These are phyloP conservation scores for Solanum ossicruentum DNA, from an alignment of 257 asterid species.

Conservation along the genomic window DNA sequence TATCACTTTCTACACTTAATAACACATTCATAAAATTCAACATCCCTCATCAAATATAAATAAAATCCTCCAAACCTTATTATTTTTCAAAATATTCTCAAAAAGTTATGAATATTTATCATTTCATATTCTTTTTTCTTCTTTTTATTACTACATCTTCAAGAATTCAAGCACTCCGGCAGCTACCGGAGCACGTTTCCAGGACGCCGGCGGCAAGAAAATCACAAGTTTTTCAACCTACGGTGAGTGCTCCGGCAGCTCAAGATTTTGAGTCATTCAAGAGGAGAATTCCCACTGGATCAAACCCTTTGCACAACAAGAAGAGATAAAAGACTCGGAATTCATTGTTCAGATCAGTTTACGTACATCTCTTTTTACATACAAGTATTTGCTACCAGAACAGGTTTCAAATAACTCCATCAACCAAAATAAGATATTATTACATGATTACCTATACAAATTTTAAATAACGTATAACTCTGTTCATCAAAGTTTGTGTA, in stretches of 20 bases:
- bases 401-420: background rate
- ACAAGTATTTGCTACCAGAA: background rate
- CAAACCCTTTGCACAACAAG: slow-evolving; percentile 2
- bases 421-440: background rate
- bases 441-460: background rate
- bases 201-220: background rate
- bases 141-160: background rate
- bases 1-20: background rate
- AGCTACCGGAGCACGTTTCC: background rate
- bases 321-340: background rate
- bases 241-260: background rate
- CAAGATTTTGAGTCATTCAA: background rate
- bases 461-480: background rate
- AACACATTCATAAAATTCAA: background rate
- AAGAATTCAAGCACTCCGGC: background rate
- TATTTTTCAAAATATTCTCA: background rate
- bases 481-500: background rate
- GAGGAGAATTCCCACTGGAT: slow-evolving; percentile 3
- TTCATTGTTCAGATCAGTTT: background rate
- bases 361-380: background rate
- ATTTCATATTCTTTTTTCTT: background rate
- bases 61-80: background rate
- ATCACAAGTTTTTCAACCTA: background rate
- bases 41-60: background rate
- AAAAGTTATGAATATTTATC: background rate